Evolutionary conservation across 768 basidiomycete species (phyloP).

Genomic region (Calocybe indica): DNA sequence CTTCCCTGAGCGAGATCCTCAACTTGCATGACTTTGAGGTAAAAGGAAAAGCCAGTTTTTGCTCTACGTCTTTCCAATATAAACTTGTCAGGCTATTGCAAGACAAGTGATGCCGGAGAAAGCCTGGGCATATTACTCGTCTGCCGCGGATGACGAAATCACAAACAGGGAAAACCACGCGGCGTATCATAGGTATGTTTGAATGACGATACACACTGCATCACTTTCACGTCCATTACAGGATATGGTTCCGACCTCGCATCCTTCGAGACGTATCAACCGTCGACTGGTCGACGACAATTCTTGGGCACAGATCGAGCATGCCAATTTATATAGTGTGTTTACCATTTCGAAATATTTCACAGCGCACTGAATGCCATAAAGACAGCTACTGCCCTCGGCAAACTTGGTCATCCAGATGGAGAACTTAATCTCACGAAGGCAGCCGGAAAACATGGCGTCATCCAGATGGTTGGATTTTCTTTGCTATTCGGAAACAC

Average conservation of each 20-base stretch:
- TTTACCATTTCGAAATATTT: neutral
- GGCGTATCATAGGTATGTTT: constrained; percentile 74
- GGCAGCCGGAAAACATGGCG: constrained; percentile 71
- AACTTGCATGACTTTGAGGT: constrained; percentile 94
- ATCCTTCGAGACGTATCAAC: constrained; percentile 75
- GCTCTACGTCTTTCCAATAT: neutral
- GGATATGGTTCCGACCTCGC: constrained; percentile 89
- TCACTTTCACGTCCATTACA: constrained; percentile 13
- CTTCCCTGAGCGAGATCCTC: constrained; percentile 73
- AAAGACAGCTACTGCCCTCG: constrained; percentile 73
- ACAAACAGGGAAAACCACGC: constrained; percentile 82
- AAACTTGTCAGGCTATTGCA: constrained; percentile 60
- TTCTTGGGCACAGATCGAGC: constrained; percentile 65
- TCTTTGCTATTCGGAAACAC: neutral
- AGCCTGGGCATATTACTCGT: constrained; percentile 94
- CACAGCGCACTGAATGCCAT: neutral
- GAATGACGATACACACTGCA: neutral
- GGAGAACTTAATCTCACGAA: constrained; percentile 87
- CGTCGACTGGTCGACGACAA: constrained; percentile 77
- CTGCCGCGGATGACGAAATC: constrained; percentile 91
- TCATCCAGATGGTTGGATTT: constrained; percentile 39
- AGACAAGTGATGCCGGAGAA: constrained; percentile 73
- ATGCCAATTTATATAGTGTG: constrained; percentile 78
- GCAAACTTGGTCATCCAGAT: constrained; percentile 92
- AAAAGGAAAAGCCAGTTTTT: constrained; percentile 3